Conservation (phyloP, 805 yeast genomes). For the Metschnikowia bowlesiae region DNA sequence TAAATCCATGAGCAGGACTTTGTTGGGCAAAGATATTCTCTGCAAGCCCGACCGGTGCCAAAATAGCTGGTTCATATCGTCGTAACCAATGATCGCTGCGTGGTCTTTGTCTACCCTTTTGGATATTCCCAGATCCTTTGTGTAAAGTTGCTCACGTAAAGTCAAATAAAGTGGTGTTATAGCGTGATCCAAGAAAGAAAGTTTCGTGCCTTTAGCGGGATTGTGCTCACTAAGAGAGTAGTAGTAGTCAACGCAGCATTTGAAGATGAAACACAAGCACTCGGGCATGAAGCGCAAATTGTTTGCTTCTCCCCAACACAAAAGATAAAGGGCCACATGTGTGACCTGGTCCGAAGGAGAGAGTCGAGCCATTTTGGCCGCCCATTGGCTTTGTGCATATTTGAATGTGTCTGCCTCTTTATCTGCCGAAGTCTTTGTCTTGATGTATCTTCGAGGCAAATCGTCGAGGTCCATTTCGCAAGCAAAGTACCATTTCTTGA, state of each 20-base stretch:
- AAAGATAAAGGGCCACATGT: slow-evolving; percentile 65
- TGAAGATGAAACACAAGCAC: slow-evolving; percentile 77
- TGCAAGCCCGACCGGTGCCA: slow-evolving; percentile 76
- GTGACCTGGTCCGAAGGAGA: slow-evolving; percentile 51
- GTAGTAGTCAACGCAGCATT: slow-evolving; percentile 69
- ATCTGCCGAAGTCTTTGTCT: background rate
- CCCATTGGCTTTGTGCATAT: slow-evolving; percentile 47
- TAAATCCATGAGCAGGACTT: slow-evolving; percentile 46
- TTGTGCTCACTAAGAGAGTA: slow-evolving; percentile 41
- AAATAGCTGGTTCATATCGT: slow-evolving; percentile 82
- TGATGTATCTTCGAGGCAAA: slow-evolving; percentile 20
- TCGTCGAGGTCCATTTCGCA: slow-evolving; percentile 53
- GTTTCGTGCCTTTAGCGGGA: slow-evolving; percentile 19
- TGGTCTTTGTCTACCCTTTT: slow-evolving; percentile 59
- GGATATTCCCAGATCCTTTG: slow-evolving; percentile 39
- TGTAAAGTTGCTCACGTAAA: slow-evolving; percentile 53
- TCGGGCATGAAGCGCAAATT: slow-evolving; percentile 86
- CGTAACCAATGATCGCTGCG: slow-evolving; percentile 71
- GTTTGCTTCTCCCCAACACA: slow-evolving; percentile 90
- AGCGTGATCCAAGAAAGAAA: slow-evolving; percentile 53
- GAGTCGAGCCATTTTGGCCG: slow-evolving; percentile 44
- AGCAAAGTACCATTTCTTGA: slow-evolving; percentile 74
- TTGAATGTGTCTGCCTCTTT: slow-evolving; percentile 1
- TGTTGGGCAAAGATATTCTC: slow-evolving; percentile 45
- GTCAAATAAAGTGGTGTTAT: slow-evolving; percentile 72